phyloP scores from a whole-genome alignment of 1,284 basidiomycete genomes.

The Ceratobasidium sp. region DNA sequence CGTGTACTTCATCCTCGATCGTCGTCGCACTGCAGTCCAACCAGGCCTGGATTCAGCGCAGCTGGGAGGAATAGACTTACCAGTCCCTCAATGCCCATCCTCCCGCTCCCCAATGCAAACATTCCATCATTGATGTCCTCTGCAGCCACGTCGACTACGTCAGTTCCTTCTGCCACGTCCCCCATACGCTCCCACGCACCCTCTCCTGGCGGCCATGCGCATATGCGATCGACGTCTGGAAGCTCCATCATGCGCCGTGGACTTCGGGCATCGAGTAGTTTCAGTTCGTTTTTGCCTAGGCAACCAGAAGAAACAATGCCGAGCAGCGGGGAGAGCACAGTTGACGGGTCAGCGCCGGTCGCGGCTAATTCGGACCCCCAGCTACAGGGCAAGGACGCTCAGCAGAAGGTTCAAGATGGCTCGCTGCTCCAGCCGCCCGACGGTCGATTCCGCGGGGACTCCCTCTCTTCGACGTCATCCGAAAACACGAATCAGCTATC shows the following conservation, averaged over 20 bases:
- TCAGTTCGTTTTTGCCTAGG: constrained; percentile 42
- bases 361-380: constrained; percentile 24
- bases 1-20: constrained; percentile 41
- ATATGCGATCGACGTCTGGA: constrained; percentile 32
- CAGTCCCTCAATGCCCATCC: constrained; percentile 39
- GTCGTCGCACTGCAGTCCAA: constrained; percentile 21
- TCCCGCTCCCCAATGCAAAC: constrained; percentile 21
- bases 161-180: constrained; percentile 27
- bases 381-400: not conserved
- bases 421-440: constrained; percentile 35
- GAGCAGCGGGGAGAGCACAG: constrained; percentile 44
- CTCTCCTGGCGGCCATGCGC: constrained; percentile 27
- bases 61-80: constrained; percentile 26
- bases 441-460: constrained; percentile 37
- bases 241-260: constrained; percentile 31
- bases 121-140: constrained; percentile 26
- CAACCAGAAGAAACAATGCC: constrained; percentile 40
- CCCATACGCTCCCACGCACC: constrained; percentile 38
- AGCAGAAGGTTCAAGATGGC: constrained; percentile 23
- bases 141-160: constrained; percentile 41
- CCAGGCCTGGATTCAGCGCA: constrained; percentile 28
- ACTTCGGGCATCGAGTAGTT: constrained; percentile 35
- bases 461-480: constrained; percentile 33
- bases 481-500: constrained; percentile 43
- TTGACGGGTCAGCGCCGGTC: constrained; percentile 34